Evolutionary conservation across 371 early-diverging fungal genomes (phyloP).

Genomic region (Mucor saturninus): DNA sequence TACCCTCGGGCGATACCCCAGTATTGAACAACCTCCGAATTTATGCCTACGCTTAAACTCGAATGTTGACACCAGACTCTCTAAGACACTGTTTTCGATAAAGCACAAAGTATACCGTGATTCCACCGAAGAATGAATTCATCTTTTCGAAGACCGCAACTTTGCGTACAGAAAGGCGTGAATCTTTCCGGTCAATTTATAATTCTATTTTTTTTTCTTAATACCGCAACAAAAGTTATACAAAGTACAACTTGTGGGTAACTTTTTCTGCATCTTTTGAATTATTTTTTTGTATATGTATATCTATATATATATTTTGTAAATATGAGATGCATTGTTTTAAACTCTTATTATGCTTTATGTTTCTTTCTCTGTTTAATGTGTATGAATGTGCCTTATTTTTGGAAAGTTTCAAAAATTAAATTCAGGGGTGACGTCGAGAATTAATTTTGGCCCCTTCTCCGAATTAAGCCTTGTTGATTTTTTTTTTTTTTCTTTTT

Average conservation of each 20-base stretch:
- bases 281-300: too few species aligned
- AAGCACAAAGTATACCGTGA: slow-evolving; percentile 41
- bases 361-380: too few species aligned
- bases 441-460: slow-evolving; percentile 2
- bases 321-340: too few species aligned
- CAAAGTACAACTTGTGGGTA: too few species aligned
- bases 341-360: too few species aligned
- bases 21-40: slow-evolving; percentile 60
- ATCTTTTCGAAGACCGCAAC: slow-evolving; percentile 54
- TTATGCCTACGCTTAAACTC: slow-evolving; percentile 43
- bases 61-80: slow-evolving; percentile 62
- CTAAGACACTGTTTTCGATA: slow-evolving; percentile 56
- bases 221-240: not conserved
- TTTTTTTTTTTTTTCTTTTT: not conserved
- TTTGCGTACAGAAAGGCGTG: slow-evolving; percentile 52
- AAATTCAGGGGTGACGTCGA: slow-evolving; percentile 5
- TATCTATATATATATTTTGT: too few species aligned
- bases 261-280: too few species aligned
- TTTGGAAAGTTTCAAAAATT: too few species aligned
- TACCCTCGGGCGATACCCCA: slow-evolving; percentile 63
- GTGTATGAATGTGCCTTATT: too few species aligned
- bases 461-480: slow-evolving; percentile 15
- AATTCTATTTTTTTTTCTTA: not conserved
- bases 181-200: slow-evolving; percentile 41
- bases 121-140: slow-evolving; percentile 50